Conservation (phyloP, 352 stramenopile species). For the Pythium folliculosum region DNA sequence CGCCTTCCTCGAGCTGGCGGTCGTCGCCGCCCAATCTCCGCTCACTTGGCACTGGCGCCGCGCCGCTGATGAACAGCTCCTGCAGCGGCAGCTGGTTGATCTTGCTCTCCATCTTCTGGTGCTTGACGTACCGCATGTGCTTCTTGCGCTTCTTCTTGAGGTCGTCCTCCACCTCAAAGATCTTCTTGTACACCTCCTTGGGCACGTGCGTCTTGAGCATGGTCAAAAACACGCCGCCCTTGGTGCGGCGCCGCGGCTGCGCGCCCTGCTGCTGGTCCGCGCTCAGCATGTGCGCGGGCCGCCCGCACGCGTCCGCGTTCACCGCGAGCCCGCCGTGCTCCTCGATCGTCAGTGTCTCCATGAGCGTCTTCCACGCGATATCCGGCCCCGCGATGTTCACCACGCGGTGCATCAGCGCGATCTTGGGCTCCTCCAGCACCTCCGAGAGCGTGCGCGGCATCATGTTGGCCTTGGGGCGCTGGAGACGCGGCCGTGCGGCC, state of each 20-base stretch:
- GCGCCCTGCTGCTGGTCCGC: too few species aligned
- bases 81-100: slow-evolving; percentile 60
- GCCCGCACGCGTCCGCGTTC: slow-evolving; percentile 50
- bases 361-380: slow-evolving; percentile 57
- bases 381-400: slow-evolving; percentile 67
- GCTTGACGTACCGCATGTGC: slow-evolving; percentile 39
- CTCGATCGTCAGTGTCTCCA: slow-evolving; percentile 68
- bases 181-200: slow-evolving; percentile 68
- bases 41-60: background rate
- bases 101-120: slow-evolving; percentile 65
- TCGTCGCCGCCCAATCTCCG: background rate
- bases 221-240: slow-evolving; percentile 67
- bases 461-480: slow-evolving; percentile 45
- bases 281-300: slow-evolving; percentile 52
- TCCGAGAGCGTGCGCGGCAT: slow-evolving; percentile 61
- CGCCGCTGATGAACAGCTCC: slow-evolving; percentile 41
- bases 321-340: slow-evolving; percentile 57
- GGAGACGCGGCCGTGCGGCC: slow-evolving; percentile 17
- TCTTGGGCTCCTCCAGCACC: slow-evolving; percentile 66
- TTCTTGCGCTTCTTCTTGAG: slow-evolving; percentile 82
- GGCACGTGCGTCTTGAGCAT: slow-evolving; percentile 65
- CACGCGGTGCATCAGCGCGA: slow-evolving; percentile 70
- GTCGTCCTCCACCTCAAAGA: slow-evolving; percentile 73
- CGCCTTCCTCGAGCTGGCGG: slow-evolving; percentile 27
- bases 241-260: slow-evolving; percentile 62